Evolutionary conservation across 208 protist genomes (phyloP).

Genomic region (Crithidia sp.): DNA sequence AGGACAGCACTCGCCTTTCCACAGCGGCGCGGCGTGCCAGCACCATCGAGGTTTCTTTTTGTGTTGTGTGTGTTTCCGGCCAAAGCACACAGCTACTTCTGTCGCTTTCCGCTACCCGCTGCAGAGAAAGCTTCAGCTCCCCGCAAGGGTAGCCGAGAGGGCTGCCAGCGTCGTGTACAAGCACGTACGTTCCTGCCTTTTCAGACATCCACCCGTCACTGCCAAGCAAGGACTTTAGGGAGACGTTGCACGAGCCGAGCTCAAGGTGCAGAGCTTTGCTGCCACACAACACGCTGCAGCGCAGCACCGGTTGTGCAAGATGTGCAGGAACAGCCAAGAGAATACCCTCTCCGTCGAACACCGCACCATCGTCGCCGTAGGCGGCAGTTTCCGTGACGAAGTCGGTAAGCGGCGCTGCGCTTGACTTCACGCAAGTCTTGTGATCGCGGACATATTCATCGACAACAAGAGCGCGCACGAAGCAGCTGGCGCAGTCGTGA

Average conservation of each 20-base stretch:
- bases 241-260: slow-evolving; percentile 1
- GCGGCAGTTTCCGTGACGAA: neutral
- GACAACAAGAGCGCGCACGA: neutral
- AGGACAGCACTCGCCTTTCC: slow-evolving; percentile 7
- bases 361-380: neutral
- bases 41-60: no score
- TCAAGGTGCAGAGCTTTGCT: neutral
- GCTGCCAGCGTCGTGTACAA: slow-evolving; percentile 7
- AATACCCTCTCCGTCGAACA: neutral
- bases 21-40: neutral
- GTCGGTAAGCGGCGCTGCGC: neutral
- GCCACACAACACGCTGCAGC: slow-evolving; percentile 2
- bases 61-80: no score
- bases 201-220: no score
- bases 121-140: neutral
- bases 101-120: no score
- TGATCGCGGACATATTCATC: neutral
- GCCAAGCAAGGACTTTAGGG: neutral
- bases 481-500: neutral
- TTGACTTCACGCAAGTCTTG: neutral
- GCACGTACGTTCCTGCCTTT: neutral
- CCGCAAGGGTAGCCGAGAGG: slow-evolving; percentile 7
- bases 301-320: neutral
- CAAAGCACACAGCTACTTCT: no score
- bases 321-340: no score